Evolutionary conservation across 768 basidiomycete species (phyloP).

Genomic region (Baorangia bicolor): DNA sequence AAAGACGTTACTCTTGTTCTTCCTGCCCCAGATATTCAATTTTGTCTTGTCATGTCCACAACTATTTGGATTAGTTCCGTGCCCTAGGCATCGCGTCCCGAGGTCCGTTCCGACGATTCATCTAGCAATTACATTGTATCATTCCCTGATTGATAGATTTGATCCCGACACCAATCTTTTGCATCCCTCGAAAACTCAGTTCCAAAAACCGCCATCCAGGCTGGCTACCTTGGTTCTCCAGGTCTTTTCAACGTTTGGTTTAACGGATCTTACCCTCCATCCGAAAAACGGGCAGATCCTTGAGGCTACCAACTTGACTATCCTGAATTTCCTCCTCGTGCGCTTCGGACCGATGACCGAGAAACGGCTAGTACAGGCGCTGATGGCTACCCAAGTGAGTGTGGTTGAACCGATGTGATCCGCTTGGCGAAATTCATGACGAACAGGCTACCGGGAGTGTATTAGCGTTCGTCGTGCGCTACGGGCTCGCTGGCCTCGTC

Average conservation of each 20-base stretch:
- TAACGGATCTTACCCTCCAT: slow-evolving; percentile 63
- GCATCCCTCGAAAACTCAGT: slow-evolving; percentile 67
- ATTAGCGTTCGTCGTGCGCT: slow-evolving; percentile 82
- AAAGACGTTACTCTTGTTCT: slow-evolving; percentile 94
- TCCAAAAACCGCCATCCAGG: slow-evolving; percentile 56
- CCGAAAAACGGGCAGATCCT: slow-evolving; percentile 55
- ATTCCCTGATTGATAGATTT: slow-evolving; percentile 47
- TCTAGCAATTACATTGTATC: not conserved
- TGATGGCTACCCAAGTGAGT: slow-evolving; percentile 75
- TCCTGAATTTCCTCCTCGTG: slow-evolving; percentile 83
- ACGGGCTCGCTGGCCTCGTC: slow-evolving; percentile 84
- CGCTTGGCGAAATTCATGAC: slow-evolving; percentile 3
- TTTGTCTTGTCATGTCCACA: slow-evolving; percentile 94
- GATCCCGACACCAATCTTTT: slow-evolving; percentile 74
- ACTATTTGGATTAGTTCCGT: slow-evolving; percentile 89
- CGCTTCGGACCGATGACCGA: slow-evolving; percentile 85
- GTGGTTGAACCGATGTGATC: not conserved
- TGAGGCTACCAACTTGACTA: slow-evolving; percentile 85
- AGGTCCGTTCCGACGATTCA: slow-evolving; percentile 46
- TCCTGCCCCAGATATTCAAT: slow-evolving; percentile 98
- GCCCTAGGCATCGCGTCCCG: slow-evolving; percentile 92
- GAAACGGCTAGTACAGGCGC: slow-evolving; percentile 65
- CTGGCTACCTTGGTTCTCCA: slow-evolving; percentile 56
- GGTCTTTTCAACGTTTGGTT: slow-evolving; percentile 57
- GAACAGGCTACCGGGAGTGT: slow-evolving; percentile 69